These are phyloP conservation scores for Pseudogymnoascus sp. DNA, from an alignment of 2,329 filamentous ascomycete genomes.

Conservation along the genomic window DNA sequence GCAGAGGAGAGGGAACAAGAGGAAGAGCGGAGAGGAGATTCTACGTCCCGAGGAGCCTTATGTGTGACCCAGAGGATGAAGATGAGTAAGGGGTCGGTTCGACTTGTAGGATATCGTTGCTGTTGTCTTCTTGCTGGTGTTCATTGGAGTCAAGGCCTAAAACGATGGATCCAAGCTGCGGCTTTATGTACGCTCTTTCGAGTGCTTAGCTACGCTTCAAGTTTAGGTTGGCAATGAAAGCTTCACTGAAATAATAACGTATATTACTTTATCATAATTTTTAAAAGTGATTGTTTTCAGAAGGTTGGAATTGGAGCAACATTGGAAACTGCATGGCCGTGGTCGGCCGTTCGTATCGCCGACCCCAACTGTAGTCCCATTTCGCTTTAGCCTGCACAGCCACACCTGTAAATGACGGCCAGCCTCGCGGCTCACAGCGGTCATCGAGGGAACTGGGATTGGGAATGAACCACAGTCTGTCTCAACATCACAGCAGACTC, in stretches of 20 bases:
- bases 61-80: neutral
- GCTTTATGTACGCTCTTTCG: neutral
- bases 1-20: neutral
- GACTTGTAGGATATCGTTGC: neutral
- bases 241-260: neutral
- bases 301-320: neutral
- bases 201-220: neutral
- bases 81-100: neutral
- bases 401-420: conserved; percentile 3
- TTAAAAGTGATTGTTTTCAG: neutral
- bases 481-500: neutral
- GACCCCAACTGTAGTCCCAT: neutral
- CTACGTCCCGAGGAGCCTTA: neutral
- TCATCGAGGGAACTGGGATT: neutral
- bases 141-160: neutral
- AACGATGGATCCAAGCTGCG: neutral
- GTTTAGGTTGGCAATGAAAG: neutral
- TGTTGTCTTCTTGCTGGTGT: neutral
- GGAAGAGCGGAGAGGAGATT: neutral
- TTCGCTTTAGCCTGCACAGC: conserved; percentile 4
- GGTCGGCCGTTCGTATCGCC: neutral
- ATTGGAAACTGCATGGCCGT: neutral
- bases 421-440: neutral
- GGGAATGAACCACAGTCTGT: neutral
- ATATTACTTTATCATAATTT: neutral